Base-by-base conservation (phyloP, 163 green algal genomes). In the Volvox carteri region DNA sequence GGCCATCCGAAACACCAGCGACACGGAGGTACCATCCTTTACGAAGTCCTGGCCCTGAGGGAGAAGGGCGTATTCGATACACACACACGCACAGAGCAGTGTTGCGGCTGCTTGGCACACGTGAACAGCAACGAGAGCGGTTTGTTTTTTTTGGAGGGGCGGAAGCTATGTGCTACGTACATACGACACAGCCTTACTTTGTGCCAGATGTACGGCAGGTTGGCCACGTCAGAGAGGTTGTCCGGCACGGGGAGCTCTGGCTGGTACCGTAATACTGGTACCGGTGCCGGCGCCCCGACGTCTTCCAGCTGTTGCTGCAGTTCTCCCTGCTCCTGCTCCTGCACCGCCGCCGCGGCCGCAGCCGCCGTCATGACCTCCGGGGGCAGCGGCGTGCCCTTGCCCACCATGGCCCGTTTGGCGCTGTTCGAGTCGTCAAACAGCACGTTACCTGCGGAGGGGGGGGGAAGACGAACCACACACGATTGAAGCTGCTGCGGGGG, bases 1-100 rank as follows among this genome's bases (percentile, higher is more conserved):
- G 0, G 95, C 95, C 41, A 96, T 95, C 25, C 95, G 94, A 74
- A 96, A 96, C 30, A 97, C 92, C 21, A 97, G 93, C 4, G 91
- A 90, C 3, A 96, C 86, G 18, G 84, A 7, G 0, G 80, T 92
- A 14, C 90, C 92, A 0, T 78, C 50, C 90, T 97, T 97, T 18
- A 94, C 37, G 41, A 97, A 97, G 78, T 97, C 94, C 23, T 81
- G 48, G 2, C 95, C 95, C 83, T 88, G 67, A 3, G 41, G 35
- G n/a, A n/a, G n/a, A n/a, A n/a, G n/a, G n/a, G n/a, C n/a, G n/a
- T n/a, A n/a, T n/a, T n/a, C n/a, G n/a, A n/a, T n/a, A n/a, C n/a
- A n/a, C n/a, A n/a, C n/a, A n/a, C n/a, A n/a, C n/a, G n/a, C n/a
- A n/a, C n/a, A n/a, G n/a, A n/a, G n/a, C n/a, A n/a, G n/a, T n/a